Conservation (phyloP, 805 yeast genomes). For the Torulaspora delbrueckii region DNA sequence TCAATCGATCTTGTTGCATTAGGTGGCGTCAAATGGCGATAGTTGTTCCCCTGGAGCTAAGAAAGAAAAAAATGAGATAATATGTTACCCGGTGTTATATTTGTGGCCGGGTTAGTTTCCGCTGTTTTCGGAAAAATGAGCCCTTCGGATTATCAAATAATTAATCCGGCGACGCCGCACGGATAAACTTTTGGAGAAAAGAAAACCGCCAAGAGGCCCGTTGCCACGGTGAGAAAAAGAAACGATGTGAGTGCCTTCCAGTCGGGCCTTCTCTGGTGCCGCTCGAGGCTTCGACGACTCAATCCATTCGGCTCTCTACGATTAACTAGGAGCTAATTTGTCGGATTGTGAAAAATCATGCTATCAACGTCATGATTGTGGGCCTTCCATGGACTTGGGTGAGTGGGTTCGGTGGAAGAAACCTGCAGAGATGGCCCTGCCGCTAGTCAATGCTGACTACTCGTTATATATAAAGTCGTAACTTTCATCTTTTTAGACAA, state of each 20-base stretch:
- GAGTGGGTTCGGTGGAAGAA: too few relatives aligned
- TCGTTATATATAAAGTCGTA: too few relatives aligned
- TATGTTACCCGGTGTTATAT: not conserved
- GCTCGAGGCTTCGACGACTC: not conserved
- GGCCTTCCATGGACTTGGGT: too few relatives aligned
- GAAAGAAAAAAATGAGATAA: not conserved
- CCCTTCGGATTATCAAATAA: too few relatives aligned
- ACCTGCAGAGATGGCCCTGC: too few relatives aligned
- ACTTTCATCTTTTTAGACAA: too few relatives aligned
- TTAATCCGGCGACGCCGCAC: not conserved
- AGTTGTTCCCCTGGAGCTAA: not conserved
- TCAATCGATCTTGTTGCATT: too few relatives aligned
- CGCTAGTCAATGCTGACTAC: too few relatives aligned
- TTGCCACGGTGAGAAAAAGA: not conserved
- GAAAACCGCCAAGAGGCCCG: not conserved
- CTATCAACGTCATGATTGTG: too few relatives aligned
- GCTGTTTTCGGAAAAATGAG: too few relatives aligned
- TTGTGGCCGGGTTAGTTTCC: not conserved
- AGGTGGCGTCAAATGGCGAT: not conserved
- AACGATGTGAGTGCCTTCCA: not conserved
- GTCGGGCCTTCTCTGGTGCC: not conserved
- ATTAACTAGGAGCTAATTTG: not conserved
- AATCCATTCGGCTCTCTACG: not conserved
- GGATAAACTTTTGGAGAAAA: not conserved
- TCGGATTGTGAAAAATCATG: too few relatives aligned